These are phyloP conservation scores for Fomitopsis pinicola DNA, from an alignment of 1,284 basidiomycete species.

Conservation along the genomic window DNA sequence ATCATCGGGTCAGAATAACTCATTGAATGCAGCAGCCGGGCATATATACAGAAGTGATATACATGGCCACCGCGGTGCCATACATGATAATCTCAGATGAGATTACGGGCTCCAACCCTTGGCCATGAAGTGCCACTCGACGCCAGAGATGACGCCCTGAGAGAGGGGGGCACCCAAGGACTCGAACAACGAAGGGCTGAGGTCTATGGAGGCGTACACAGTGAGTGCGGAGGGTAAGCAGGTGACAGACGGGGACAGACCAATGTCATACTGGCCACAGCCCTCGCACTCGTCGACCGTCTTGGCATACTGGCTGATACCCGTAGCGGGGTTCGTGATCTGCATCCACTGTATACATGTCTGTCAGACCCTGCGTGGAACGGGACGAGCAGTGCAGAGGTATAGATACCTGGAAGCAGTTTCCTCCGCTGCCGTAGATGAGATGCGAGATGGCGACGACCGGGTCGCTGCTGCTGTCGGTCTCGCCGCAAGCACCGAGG, in stretches of 20 bases:
- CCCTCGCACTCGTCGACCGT: slow-evolving; percentile 1
- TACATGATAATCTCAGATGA: no score
- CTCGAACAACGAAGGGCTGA: neutral
- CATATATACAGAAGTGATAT: no score
- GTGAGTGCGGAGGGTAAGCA: no score
- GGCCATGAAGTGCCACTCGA: neutral
- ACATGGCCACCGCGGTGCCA: no score
- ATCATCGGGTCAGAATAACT: no score
- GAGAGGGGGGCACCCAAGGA: neutral
- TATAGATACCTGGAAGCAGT: neutral
- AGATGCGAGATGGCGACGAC: neutral
- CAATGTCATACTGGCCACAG: slow-evolving; percentile 1
- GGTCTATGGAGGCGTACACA: neutral
- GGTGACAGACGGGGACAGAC: neutral
- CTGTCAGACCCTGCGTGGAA: no score
- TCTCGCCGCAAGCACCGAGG: slow-evolving; percentile 1
- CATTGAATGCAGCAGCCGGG: no score
- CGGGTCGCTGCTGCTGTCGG: neutral
- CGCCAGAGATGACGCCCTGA: neutral
- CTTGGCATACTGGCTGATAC: neutral
- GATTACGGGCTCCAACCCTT: neutral
- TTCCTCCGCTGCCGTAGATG: slow-evolving; percentile 1
- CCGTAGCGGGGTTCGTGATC: neutral
- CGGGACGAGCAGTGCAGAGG: neutral
- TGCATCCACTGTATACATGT: neutral